Evolutionary conservation across 108 stramenopile species (phyloP).

Genomic region (Pseudonitzschia pungens): DNA sequence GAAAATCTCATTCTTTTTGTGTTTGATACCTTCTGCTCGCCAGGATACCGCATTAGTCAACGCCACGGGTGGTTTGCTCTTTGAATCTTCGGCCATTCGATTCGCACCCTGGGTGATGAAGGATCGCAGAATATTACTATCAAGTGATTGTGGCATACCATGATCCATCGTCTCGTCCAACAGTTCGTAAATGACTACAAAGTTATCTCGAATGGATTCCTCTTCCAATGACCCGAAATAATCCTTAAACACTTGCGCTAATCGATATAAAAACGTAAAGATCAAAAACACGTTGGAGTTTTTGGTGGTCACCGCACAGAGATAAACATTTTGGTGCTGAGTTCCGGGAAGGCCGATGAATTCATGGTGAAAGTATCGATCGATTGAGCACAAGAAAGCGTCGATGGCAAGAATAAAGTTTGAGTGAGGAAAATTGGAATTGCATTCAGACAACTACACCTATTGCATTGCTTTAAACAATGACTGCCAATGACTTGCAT

Average conservation of each 20-base stretch:
- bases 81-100: conserved; percentile 83
- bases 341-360: background rate
- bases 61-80: conserved; percentile 91
- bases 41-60: conserved; percentile 98
- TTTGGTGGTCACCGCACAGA: conserved; percentile 93
- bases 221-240: conserved; percentile 98
- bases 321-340: conserved; percentile 94
- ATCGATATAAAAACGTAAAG: conserved; percentile 88
- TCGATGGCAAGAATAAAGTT: background rate
- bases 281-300: conserved; percentile 97
- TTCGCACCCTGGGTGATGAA: conserved; percentile 97
- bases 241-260: conserved; percentile 93
- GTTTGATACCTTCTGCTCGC: conserved; percentile 98
- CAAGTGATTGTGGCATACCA: conserved; percentile 94
- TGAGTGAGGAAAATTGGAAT: background rate
- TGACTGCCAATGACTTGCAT: conserved; percentile 10
- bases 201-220: conserved; percentile 98
- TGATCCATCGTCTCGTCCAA: conserved; percentile 99
- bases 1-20: conserved; percentile 99
- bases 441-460: background rate
- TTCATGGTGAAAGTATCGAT: too few relatives aligned
- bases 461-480: background rate
- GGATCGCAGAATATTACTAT: conserved; percentile 84
- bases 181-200: conserved; percentile 98
- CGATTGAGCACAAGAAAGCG: background rate